phyloP scores from a whole-genome alignment of 1,139 yeast genomes.

The Pichia sp. region DNA sequence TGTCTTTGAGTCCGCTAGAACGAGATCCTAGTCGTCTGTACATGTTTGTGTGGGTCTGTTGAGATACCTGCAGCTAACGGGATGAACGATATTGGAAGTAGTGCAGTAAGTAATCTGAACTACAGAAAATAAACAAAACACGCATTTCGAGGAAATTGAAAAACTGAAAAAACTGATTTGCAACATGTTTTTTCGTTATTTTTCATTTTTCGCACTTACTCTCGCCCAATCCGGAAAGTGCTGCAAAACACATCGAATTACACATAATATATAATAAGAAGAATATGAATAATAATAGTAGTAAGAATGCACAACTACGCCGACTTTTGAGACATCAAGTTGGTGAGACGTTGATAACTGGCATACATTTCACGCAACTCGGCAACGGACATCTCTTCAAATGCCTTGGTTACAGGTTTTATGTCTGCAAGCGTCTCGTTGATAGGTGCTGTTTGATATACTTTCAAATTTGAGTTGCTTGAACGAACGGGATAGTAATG shows the following conservation, averaged over 20 bases:
- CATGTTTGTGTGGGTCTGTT: neutral
- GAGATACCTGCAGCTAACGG: no score
- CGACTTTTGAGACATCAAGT: neutral
- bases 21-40: constrained; percentile 4
- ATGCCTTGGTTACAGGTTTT: neutral
- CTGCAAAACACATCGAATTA: no score
- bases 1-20: neutral
- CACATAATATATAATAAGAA: no score
- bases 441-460: neutral
- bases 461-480: neutral
- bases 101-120: neutral
- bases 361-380: constrained; percentile 7
- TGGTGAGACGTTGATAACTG: constrained; percentile 1
- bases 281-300: no score
- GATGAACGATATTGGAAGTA: neutral
- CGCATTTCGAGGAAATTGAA: no score
- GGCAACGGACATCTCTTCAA: constrained; percentile 3
- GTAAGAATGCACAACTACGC: neutral
- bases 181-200: no score
- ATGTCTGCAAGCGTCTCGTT: neutral
- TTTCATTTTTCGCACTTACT: no score
- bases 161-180: no score
- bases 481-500: neutral
- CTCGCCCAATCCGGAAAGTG: no score
- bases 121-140: no score